phyloP scores from a whole-genome alignment of 495 filamentous ascomycete species.

The Talaromyces wortmannii region DNA sequence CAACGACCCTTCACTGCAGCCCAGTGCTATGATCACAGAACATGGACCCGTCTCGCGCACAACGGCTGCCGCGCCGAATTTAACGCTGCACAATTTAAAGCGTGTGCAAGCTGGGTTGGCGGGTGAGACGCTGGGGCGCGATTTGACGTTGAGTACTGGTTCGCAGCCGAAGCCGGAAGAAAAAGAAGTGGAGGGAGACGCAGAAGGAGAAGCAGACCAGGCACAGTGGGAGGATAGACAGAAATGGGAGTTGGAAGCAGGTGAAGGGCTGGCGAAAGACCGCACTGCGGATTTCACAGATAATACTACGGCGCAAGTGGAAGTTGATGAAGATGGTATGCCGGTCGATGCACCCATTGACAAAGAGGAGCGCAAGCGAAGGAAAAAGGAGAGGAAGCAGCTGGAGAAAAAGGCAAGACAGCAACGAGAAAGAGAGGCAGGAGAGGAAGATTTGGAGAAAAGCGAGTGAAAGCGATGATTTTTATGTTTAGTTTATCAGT shows the following conservation, averaged over 20 bases:
- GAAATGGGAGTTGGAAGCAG: conserved; percentile 39
- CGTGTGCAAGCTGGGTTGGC: conserved; percentile 59
- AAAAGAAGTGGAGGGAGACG: conserved; percentile 3
- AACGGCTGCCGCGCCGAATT: conserved; percentile 44
- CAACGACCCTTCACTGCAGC: conserved; percentile 56
- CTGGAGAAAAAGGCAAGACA: conserved; percentile 38
- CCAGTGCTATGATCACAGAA: conserved; percentile 56
- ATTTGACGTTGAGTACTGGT: conserved; percentile 33
- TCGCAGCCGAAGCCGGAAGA: conserved; percentile 12
- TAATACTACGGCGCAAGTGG: conserved; percentile 10
- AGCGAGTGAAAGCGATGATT: not conserved
- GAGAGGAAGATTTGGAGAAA: conserved; percentile 10
- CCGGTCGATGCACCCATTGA: conserved; percentile 17
- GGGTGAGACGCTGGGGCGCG: conserved; percentile 48
- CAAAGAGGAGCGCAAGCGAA: conserved; percentile 42
- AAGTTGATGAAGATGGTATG: conserved; percentile 10
- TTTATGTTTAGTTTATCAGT: too few species aligned
- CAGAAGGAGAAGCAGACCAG: conserved; percentile 10
- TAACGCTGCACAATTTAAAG: conserved; percentile 58
- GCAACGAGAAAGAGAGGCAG: conserved; percentile 22
- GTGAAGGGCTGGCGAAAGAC: conserved; percentile 17
- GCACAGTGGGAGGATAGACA: conserved; percentile 46
- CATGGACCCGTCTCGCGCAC: conserved; percentile 49
- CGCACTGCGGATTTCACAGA: conserved; percentile 14
- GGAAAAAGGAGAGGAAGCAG: conserved; percentile 42